phyloP scores from a whole-genome alignment of 805 yeast species.

The Candida verbasci region DNA sequence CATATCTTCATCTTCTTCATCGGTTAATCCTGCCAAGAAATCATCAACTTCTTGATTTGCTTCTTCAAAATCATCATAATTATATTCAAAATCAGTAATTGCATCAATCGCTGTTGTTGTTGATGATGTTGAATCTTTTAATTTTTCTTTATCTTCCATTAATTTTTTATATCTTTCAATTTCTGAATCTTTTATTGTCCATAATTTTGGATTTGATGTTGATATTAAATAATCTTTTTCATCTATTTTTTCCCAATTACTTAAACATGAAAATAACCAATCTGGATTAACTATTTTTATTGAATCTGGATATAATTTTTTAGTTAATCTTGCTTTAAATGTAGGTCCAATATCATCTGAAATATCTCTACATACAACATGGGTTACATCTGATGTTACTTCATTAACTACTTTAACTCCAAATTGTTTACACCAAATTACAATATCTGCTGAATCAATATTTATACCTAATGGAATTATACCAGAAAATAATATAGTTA shows the following conservation, averaged over 20 bases:
- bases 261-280: conserved; percentile 86
- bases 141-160: conserved; percentile 9
- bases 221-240: conserved; percentile 56
- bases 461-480: conserved; percentile 81
- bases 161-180: conserved; percentile 35
- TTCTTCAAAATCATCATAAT: conserved; percentile 31
- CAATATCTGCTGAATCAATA: conserved; percentile 76
- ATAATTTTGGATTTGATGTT: conserved; percentile 43
- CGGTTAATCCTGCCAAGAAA: conserved; percentile 42
- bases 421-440: conserved; percentile 86
- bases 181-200: conserved; percentile 43
- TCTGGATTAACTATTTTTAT: conserved; percentile 84
- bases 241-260: conserved; percentile 68
- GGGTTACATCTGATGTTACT: conserved; percentile 72
- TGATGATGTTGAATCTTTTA: conserved; percentile 17
- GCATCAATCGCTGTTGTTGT: too few relatives aligned
- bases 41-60: conserved; percentile 45
- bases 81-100: conserved; percentile 26
- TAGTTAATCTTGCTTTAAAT: conserved; percentile 78
- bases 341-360: conserved; percentile 45
- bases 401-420: conserved; percentile 83
- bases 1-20: conserved; percentile 20
- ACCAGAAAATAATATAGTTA: conserved; percentile 78
- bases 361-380: conserved; percentile 76
- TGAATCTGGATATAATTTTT: conserved; percentile 49